These are phyloP conservation scores for Rhododendron mucronatum DNA, from an alignment of 148 eudicot species.

Conservation along the genomic window DNA sequence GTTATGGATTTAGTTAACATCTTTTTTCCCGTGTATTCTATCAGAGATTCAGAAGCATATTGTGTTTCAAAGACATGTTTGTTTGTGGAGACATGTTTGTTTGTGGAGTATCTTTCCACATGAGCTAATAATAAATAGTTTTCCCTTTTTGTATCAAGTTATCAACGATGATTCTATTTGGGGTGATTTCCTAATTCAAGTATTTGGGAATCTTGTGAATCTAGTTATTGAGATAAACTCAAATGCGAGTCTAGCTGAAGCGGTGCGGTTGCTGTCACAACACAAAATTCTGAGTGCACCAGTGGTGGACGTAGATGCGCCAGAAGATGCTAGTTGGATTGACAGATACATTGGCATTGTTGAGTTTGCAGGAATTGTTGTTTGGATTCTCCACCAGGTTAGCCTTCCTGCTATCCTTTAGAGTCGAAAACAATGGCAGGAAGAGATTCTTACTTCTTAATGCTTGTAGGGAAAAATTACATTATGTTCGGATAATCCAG, in stretches of 20 bases:
- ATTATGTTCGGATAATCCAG: too few species aligned
- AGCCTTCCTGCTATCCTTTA: background rate
- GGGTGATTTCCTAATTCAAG: background rate
- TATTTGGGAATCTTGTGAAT: conserved; percentile 3
- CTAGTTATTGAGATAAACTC: conserved; percentile 75
- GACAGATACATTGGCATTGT: conserved; percentile 88
- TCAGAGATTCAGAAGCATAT: too few species aligned
- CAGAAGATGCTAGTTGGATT: conserved; percentile 86
- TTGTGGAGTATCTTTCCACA: background rate
- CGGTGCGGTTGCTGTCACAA: conserved; percentile 68
- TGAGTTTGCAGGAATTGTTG: conserved; percentile 96
- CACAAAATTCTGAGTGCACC: conserved; percentile 86
- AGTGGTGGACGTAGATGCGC: conserved; percentile 76
- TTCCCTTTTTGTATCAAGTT: background rate
- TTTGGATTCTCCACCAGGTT: conserved; percentile 95
- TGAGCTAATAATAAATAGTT: background rate
- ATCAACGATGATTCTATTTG: background rate
- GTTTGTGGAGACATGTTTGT: background rate
- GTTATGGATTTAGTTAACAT: background rate
- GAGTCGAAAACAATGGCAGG: background rate
- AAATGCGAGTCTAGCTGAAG: conserved; percentile 77
- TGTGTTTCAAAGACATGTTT: background rate
- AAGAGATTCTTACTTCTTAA: background rate
- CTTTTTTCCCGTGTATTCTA: background rate
- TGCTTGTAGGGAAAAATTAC: background rate